Base-by-base conservation (phyloP, 805 yeast species). In the Suhomyces faveliae region DNA sequence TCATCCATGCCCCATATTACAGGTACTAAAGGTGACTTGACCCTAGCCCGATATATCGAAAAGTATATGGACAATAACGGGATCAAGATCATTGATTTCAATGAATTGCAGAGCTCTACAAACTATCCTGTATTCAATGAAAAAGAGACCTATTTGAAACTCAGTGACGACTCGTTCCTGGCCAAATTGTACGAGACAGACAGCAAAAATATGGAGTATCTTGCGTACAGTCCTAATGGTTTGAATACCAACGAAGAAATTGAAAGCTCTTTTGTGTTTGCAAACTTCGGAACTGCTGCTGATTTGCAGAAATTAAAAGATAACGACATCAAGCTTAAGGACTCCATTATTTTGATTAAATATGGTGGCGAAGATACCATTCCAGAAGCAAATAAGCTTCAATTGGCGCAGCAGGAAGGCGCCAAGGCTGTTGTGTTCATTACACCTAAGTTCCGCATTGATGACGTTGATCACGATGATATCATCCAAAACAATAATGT, bases 1-100 rank as follows among this genome's bases (percentile, higher is more conserved):
- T 82, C 91, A 22, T 78, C 87, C 6, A 81, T 89, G 82, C 89
- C 96, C 2, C 97, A 90, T 62, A 66, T 85, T 53, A 82, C 97
- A 0, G 98, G 98, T 3, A 85, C 97, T 2, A 79, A 81, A 12
- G 98, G 96, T 15, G 97, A 89, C 63, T 65, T 81, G 50, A 78
- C 92, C 0, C 67, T 90, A 30, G 84, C 89, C 1, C 73, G 77
- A 49, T 89, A 84, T 60, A 71, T 91, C 12, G 74, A 80, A 50
- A 78, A 77, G 20, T 78, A 79, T 42, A 80, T 87, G 66, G 61
- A 66, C 19, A 76, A 80, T 45, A 80, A 83, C 52, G 87, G 87
- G 1, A 51, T 90, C 17, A 67, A 70, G 23, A 50, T 66, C 2
- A 75, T 80, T 4, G 83, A 80, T 38, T 76, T 80, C 41, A 68